Conservation (phyloP, 768 basidiomycete species). For the Tricholoma hemisulphureum region DNA sequence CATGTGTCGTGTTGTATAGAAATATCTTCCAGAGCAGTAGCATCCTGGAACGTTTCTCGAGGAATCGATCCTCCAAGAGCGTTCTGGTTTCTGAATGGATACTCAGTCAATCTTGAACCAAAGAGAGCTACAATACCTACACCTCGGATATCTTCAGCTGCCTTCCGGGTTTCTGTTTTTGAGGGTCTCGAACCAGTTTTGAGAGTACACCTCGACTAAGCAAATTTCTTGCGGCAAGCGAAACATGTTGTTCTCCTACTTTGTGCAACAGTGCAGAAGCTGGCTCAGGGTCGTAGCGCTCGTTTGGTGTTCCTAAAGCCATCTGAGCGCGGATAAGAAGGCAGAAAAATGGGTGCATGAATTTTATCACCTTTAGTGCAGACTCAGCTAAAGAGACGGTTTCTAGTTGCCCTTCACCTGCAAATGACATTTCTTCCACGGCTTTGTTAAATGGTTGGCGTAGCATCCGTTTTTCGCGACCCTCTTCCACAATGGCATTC, state of each 20-base stretch:
- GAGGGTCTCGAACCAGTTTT: slow-evolving; percentile 60
- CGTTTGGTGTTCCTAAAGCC: slow-evolving; percentile 70
- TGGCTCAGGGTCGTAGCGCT: slow-evolving; percentile 59
- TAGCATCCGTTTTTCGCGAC: slow-evolving; percentile 66
- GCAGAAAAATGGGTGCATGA: neutral
- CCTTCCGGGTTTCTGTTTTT: slow-evolving; percentile 67
- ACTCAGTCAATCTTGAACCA: neutral
- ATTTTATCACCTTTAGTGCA: slow-evolving; percentile 59
- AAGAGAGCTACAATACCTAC: slow-evolving; percentile 29
- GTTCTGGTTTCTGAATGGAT: slow-evolving; percentile 56
- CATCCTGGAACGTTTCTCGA: slow-evolving; percentile 70
- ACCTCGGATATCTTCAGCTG: slow-evolving; percentile 74
- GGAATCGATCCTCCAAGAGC: slow-evolving; percentile 63
- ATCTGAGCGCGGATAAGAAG: slow-evolving; percentile 46
- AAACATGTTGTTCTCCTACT: slow-evolving; percentile 55
- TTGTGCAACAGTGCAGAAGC: slow-evolving; percentile 57
- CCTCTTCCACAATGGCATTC: slow-evolving; percentile 69
- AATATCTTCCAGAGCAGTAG: slow-evolving; percentile 58
- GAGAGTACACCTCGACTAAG: slow-evolving; percentile 65
- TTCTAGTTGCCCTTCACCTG: slow-evolving; percentile 33
- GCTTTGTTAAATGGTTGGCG: slow-evolving; percentile 53
- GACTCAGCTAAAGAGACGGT: slow-evolving; percentile 58
- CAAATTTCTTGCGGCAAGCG: slow-evolving; percentile 56
- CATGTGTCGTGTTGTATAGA: slow-evolving; percentile 50
- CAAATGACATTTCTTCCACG: slow-evolving; percentile 36